Base-by-base conservation (phyloP, 2,329 filamentous ascomycete genomes). In the Teratosphaeria viscida region DNA sequence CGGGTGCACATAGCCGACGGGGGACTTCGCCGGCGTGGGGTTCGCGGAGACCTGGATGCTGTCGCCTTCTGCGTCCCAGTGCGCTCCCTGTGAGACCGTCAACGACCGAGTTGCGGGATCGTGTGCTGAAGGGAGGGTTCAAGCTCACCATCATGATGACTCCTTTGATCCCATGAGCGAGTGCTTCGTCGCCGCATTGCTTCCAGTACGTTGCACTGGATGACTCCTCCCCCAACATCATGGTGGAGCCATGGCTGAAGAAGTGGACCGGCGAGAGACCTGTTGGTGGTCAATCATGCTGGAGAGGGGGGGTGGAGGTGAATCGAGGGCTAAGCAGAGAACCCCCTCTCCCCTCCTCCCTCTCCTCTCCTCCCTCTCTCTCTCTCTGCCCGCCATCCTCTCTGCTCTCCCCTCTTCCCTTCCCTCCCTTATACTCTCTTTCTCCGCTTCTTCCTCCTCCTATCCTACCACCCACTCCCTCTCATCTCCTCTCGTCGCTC, bases 211-310 rank as follows among this genome's bases (percentile, higher is more conserved):
- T 76, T 11, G 84, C 84, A 0, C 83, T 85, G 2, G 75, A 70
- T 14, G 80, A 82, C 65, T 85, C 80, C 67, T 87, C 85, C 39
- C 84, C 85, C 14, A 87, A 74, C 85, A 87, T 88, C 84, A 86
- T 87, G 47, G 85, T 87, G 14, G 84, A 86, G 67, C 85, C 85
- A 79, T 88, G 85, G 2, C 84, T 86, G 72, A 87, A 87, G 73
- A 86, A 83, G 68, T 86, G 81, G 0, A 86, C 82, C 1, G 84
- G 84, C 5, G 83, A 79, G 14, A 60, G 60, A 16, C 62, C 66
- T 66, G 54, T 55, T 2, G 1, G 6, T 35, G 16, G 52, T 3
- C 19, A 10, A 8, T 49, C 7, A 23, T 8, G n/a, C n/a, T 49
- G 43, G n/a, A 23, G 6, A 7, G n/a, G n/a, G n/a, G n/a, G n/a